Percentiles rank a stretch among this genome's conserved stretches.
These are phyloP conservation scores for Balamuthia mandrillaris DNA, from an alignment of 208 protist species.

Conservation along the genomic window DNA sequence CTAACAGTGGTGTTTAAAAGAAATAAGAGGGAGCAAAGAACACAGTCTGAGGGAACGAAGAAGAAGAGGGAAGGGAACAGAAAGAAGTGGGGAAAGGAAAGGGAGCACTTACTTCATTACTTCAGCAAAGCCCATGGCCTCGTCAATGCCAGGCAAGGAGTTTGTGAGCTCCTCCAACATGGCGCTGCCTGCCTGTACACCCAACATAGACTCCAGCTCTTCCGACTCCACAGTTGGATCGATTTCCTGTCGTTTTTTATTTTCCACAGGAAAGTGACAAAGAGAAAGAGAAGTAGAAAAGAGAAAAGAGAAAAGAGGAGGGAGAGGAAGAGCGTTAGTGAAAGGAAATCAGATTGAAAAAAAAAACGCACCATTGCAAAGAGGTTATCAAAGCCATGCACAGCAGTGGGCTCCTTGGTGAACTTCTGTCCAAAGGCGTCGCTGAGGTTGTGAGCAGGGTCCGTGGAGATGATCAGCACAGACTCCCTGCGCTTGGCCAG, in stretches of 20 bases:
- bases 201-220: constrained; percentile 79
- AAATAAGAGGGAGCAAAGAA: background rate
- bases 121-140: constrained; percentile 93
- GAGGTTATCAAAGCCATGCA: constrained; percentile 89
- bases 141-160: constrained; percentile 94
- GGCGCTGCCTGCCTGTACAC: background rate
- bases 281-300: background rate
- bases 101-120: constrained; percentile 79
- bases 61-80: background rate
- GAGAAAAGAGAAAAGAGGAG: background rate
- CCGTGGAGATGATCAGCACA: constrained; percentile 96
- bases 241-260: background rate
- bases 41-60: background rate
- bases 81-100: no score
- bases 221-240: background rate
- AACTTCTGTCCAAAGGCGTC: constrained; percentile 97
- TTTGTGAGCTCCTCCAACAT: constrained; percentile 54
- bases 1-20: constrained; percentile 17
- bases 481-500: constrained; percentile 81
- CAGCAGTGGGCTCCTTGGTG: constrained; percentile 73
- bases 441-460: constrained; percentile 97
- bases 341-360: background rate
- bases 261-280: background rate
- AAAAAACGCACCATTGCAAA: constrained; percentile 81
- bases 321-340: background rate